Conservation (phyloP, 352 stramenopile genomes). For the Pythium folliculosum region DNA sequence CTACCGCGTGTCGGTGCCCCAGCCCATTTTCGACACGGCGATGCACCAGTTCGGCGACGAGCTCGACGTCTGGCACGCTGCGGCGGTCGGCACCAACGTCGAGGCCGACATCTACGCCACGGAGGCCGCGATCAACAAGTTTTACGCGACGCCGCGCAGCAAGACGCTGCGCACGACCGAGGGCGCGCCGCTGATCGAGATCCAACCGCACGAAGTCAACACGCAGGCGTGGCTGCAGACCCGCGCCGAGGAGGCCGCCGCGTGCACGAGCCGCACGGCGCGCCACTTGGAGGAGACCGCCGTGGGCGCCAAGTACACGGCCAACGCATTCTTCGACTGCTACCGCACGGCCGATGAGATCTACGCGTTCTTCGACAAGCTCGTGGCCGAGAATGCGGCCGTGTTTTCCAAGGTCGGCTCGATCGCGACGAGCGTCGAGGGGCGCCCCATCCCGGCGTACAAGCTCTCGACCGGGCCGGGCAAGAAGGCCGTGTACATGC, state of each 20-base stretch:
- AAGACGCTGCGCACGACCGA: slow-evolving; percentile 19
- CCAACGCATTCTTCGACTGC: slow-evolving; percentile 39
- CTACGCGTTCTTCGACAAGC: slow-evolving; percentile 26
- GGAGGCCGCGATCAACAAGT: slow-evolving; percentile 28
- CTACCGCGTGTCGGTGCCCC: slow-evolving; percentile 34
- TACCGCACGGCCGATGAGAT: slow-evolving; percentile 34
- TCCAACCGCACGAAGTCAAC: slow-evolving; percentile 18
- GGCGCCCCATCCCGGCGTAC: slow-evolving; percentile 30
- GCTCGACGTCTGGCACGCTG: slow-evolving; percentile 32
- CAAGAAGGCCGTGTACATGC: slow-evolving; percentile 27
- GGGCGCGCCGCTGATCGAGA: slow-evolving; percentile 18
- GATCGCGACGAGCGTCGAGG: slow-evolving; percentile 29
- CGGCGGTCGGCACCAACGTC: slow-evolving; percentile 14
- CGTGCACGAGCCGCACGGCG: slow-evolving; percentile 17
- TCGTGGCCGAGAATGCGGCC: slow-evolving; percentile 26
- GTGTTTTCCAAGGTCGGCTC: slow-evolving; percentile 33
- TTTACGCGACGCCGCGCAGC: slow-evolving; percentile 18
- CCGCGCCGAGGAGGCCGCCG: slow-evolving; percentile 1
- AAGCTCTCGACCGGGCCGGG: slow-evolving; percentile 23
- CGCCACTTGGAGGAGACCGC: slow-evolving; percentile 20
- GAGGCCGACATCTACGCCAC: slow-evolving; percentile 34
- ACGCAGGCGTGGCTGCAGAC: slow-evolving; percentile 16
- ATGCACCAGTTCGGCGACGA: slow-evolving; percentile 25
- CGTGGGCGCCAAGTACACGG: slow-evolving; percentile 21
- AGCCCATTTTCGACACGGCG: slow-evolving; percentile 27